A percentile compares a stretch with the other conserved stretches of the same genome.
Evolutionary conservation across 257 asterid species (phyloP).

Genomic region (Solanum piurae): DNA sequence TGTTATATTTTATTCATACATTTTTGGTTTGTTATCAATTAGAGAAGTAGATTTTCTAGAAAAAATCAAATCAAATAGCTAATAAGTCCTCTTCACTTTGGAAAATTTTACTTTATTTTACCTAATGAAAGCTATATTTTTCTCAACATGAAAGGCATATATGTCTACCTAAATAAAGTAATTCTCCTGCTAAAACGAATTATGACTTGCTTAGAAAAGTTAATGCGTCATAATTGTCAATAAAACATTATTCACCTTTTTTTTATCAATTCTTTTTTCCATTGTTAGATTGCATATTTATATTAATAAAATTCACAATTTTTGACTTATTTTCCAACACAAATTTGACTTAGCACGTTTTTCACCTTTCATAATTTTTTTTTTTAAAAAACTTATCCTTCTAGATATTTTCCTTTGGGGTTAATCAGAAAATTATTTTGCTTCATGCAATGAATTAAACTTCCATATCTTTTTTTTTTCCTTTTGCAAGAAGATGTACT

Average conservation of each 20-base stretch:
- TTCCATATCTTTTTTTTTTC: not conserved
- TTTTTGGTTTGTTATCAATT: not conserved
- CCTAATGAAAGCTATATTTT: conserved; percentile 1
- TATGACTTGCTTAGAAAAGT: not conserved
- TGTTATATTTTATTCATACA: not conserved
- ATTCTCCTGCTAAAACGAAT: not conserved
- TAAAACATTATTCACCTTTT: not conserved
- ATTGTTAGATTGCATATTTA: not conserved
- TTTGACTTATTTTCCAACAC: not conserved
- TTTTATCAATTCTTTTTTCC: not conserved
- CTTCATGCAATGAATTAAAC: not conserved
- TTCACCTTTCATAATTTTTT: not conserved
- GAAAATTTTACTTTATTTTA: not conserved
- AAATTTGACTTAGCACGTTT: not conserved
- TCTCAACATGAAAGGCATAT: not conserved
- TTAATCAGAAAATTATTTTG: not conserved
- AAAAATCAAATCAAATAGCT: not conserved
- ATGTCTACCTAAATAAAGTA: not conserved
- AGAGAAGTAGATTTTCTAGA: not conserved
- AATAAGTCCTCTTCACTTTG: not conserved
- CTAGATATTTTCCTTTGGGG: not conserved
- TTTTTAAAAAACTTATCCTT: not conserved
- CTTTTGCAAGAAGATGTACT: not conserved
- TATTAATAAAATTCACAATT: not conserved
- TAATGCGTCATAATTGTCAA: not conserved